Evolutionary conservation across 148 eudicot species (phyloP).

Genomic region (Simmondsia chinensis): DNA sequence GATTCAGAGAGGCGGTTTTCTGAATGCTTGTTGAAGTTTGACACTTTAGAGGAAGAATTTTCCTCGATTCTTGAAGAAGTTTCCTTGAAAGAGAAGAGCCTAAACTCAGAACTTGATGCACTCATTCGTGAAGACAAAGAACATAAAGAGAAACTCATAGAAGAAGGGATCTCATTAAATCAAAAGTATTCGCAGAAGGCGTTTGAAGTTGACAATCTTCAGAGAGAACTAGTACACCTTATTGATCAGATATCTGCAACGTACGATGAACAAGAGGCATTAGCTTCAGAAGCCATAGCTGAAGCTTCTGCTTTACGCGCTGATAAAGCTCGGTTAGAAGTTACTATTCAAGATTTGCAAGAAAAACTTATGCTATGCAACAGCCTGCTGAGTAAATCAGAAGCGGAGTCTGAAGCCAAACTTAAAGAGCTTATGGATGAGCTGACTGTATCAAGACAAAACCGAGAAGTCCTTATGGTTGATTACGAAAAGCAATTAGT

Average conservation of each 20-base stretch:
- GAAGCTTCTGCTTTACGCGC: slow-evolving; percentile 43
- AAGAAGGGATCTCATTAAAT: slow-evolving; percentile 35
- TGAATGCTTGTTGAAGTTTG: slow-evolving; percentile 35
- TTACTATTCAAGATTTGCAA: slow-evolving; percentile 38
- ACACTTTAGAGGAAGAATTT: slow-evolving; percentile 44
- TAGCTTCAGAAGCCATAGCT: slow-evolving; percentile 26
- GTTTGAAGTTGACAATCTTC: slow-evolving; percentile 53
- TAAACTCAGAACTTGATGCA: slow-evolving; percentile 48
- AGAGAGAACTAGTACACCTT: slow-evolving; percentile 50
- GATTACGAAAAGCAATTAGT: slow-evolving; percentile 46
- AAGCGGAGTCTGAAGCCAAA: slow-evolving; percentile 40
- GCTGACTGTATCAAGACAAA: slow-evolving; percentile 33
- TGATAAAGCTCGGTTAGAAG: slow-evolving; percentile 46
- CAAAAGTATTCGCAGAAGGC: slow-evolving; percentile 41
- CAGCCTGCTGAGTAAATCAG: slow-evolving; percentile 29
- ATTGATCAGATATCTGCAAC: slow-evolving; percentile 36
- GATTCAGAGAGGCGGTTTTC: slow-evolving; percentile 30
- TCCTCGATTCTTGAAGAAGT: slow-evolving; percentile 42
- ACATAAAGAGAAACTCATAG: slow-evolving; percentile 40
- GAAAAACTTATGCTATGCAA: slow-evolving; percentile 25
- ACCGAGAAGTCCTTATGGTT: slow-evolving; percentile 32
- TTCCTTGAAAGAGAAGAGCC: slow-evolving; percentile 40
- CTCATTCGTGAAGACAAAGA: slow-evolving; percentile 42
- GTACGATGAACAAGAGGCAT: slow-evolving; percentile 30
- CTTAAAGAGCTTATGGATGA: slow-evolving; percentile 35